Conservation (phyloP, 2,329 filamentous ascomycete genomes). For the Lachnum nothofagi region DNA sequence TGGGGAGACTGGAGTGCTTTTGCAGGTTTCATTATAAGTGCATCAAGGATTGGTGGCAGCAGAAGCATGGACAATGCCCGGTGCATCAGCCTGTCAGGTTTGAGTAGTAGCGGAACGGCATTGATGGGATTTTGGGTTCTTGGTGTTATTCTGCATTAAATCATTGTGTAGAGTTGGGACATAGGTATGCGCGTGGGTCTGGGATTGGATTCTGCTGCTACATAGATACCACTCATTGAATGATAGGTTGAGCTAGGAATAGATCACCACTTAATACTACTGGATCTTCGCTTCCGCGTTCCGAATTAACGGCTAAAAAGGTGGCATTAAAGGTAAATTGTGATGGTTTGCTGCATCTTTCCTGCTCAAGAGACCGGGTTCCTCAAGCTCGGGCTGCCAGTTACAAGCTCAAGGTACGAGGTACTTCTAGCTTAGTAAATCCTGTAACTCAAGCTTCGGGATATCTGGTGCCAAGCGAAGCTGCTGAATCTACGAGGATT, state of each 20-base stretch:
- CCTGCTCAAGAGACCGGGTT: too few relatives aligned
- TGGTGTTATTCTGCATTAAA: background rate
- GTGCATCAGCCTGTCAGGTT: conserved; percentile 51
- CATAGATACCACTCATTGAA: conserved; percentile 1
- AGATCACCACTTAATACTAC: background rate
- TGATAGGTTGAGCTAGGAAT: background rate
- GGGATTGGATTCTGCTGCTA: background rate
- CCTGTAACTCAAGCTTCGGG: too few relatives aligned
- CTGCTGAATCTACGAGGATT: too few relatives aligned
- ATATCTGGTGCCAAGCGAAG: too few relatives aligned
- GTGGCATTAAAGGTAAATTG: too few relatives aligned
- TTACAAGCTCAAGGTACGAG: too few relatives aligned
- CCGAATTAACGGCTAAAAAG: too few relatives aligned
- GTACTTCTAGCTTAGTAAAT: too few relatives aligned
- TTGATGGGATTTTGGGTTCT: background rate
- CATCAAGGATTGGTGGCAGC: conserved; percentile 58
- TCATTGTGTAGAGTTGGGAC: background rate
- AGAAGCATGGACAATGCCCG: conserved; percentile 58
- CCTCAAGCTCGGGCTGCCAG: too few relatives aligned
- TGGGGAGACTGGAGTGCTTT: conserved; percentile 63
- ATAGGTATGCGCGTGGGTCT: background rate
- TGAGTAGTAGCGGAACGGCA: background rate
- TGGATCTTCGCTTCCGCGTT: too few relatives aligned
- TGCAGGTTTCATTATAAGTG: conserved; percentile 60
- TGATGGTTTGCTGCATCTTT: too few relatives aligned